phyloP scores from a whole-genome alignment of 345 rosid genomes.

The Brassica juncea region DNA sequence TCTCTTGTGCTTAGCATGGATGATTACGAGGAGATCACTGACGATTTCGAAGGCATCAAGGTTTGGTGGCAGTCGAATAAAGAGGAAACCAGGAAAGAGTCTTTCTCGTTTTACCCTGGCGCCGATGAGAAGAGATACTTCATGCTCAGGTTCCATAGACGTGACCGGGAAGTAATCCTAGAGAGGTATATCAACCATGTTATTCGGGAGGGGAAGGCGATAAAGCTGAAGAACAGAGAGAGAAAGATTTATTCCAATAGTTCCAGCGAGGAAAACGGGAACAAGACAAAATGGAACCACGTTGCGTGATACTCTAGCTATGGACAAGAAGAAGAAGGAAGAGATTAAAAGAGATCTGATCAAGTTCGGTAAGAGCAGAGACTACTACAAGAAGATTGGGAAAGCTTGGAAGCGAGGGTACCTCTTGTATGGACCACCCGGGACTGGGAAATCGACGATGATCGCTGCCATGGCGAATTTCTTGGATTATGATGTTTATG shows the following conservation, averaged over 20 bases:
- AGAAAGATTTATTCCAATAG: constrained; percentile 2
- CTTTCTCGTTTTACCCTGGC: constrained; percentile 1
- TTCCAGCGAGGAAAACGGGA: not conserved
- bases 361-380: not conserved
- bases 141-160: constrained; percentile 49
- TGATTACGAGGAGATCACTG: constrained; percentile 49
- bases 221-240: constrained; percentile 3
- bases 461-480: constrained; percentile 6
- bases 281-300: constrained; percentile 5
- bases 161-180: constrained; percentile 43
- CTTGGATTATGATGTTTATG: constrained; percentile 9
- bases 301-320: constrained; percentile 1
- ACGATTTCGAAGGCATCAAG: constrained; percentile 44
- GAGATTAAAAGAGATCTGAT: constrained; percentile 3
- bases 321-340: not conserved
- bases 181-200: not conserved
- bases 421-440: constrained; percentile 4
- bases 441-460: constrained; percentile 1
- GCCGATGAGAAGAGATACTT: constrained; percentile 38
- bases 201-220: constrained; percentile 1
- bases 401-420: constrained; percentile 13
- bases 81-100: not conserved
- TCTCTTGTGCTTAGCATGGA: constrained; percentile 50
- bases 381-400: constrained; percentile 9
- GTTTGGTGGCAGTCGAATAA: constrained; percentile 48